Conservation (phyloP, 1,284 basidiomycete genomes). For the Ustilago hordei region DNA sequence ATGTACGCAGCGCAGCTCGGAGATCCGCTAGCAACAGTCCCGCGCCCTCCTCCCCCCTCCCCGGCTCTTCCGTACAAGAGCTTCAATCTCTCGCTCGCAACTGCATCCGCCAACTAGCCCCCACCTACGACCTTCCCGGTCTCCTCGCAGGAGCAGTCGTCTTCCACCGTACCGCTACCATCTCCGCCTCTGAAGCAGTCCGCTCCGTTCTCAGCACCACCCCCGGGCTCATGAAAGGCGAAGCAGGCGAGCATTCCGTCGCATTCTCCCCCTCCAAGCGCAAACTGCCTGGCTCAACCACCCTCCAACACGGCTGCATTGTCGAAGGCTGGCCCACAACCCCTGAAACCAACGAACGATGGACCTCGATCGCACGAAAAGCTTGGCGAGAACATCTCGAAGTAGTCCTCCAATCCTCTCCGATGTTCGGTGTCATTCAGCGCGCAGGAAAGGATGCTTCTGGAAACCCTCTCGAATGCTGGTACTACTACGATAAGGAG, state of each 20-base stretch:
- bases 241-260: constrained; percentile 56
- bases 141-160: constrained; percentile 67
- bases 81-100: constrained; percentile 45
- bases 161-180: constrained; percentile 69
- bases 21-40: constrained; percentile 52
- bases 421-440: constrained; percentile 67
- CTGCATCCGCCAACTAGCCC: constrained; percentile 55
- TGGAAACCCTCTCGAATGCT: constrained; percentile 66
- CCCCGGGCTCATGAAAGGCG: constrained; percentile 63
- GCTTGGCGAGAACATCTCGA: constrained; percentile 67
- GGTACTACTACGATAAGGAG: constrained; percentile 69
- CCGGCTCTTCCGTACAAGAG: constrained; percentile 37
- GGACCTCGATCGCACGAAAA: constrained; percentile 54
- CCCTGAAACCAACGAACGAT: constrained; percentile 43
- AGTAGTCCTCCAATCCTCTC: constrained; percentile 54
- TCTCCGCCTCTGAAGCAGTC: constrained; percentile 63
- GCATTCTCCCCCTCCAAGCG: constrained; percentile 55
- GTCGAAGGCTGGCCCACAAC: constrained; percentile 48
- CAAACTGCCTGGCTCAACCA: constrained; percentile 30
- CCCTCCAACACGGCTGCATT: constrained; percentile 47
- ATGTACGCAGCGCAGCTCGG: constrained; percentile 33
- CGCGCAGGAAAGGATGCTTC: constrained; percentile 66
- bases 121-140: constrained; percentile 66
- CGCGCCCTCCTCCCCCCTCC: constrained; percentile 34
- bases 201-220: constrained; percentile 63